Evolutionary conservation across 2,329 filamentous ascomycete species (phyloP).

Genomic region (Bipolaris bicolor): DNA sequence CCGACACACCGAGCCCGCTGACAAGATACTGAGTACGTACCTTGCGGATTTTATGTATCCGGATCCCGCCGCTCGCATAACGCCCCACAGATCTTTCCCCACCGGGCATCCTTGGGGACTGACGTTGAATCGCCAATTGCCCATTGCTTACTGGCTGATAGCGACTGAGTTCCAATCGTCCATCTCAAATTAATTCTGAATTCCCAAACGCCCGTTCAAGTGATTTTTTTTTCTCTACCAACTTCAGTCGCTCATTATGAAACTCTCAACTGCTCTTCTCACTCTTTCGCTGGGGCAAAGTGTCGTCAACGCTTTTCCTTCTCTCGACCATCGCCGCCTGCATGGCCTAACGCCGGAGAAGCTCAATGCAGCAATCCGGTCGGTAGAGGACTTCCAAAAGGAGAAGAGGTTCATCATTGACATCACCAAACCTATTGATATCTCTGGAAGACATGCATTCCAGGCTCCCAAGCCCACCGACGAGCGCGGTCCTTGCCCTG

Average conservation of each 20-base stretch:
- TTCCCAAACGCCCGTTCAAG: background rate
- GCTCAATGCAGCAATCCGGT: slow-evolving; percentile 17
- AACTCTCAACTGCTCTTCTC: slow-evolving; percentile 16
- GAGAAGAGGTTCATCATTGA: slow-evolving; percentile 23
- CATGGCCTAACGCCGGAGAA: slow-evolving; percentile 17
- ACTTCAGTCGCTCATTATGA: slow-evolving; percentile 21
- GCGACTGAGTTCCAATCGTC: background rate
- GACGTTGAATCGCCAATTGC: background rate
- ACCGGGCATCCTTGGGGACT: background rate
- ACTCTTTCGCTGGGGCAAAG: slow-evolving; percentile 13
- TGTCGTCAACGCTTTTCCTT: slow-evolving; percentile 24
- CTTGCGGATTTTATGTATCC: background rate
- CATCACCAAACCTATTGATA: slow-evolving; percentile 37
- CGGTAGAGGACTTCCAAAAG: slow-evolving; percentile 18
- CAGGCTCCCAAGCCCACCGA: slow-evolving; percentile 47
- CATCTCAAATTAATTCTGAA: background rate
- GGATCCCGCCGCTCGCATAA: background rate
- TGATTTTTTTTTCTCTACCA: background rate
- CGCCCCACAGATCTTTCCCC: background rate
- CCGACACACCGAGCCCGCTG: background rate
- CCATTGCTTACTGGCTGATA: background rate
- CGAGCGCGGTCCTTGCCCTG: slow-evolving; percentile 52
- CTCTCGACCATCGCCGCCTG: slow-evolving; percentile 11
- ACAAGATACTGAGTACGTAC: background rate
- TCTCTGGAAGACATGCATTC: slow-evolving; percentile 33